Base-by-base conservation (phyloP, 129 eudicot species). In the Pittosporum tobira region DNA sequence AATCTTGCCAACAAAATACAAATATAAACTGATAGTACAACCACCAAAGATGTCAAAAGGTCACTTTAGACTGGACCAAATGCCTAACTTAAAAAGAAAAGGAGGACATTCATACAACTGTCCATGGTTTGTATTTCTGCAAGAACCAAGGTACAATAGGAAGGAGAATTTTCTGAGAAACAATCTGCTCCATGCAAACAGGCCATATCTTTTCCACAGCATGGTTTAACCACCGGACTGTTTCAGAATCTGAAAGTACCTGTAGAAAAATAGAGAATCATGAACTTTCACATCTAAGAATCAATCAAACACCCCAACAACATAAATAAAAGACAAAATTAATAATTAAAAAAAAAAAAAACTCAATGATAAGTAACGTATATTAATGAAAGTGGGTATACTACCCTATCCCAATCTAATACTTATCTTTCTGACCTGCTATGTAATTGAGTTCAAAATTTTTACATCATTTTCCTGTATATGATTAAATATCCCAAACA, bases 61-160 rank as follows among this genome's bases (percentile, higher is more conserved):
- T 18, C 49, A 2, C 21, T n/a, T 18, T 45, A 45, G 49, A 45
- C 23, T 45, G 49, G 49, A 45, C 13, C 22, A 18, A 45, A 45
- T 16, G 49, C 21, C 21, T 45, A 40, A 10, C 13, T 14, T 10
- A 0, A 30, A 2, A 3, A 56, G 10, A 15, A 19, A 55, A 52
- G 58, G 58, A 50, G 24, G 68, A 58, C 71, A 70, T 14, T 30
- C 88, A 48, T 85, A 91, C 98, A 72, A 71, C 94, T 14, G 90
- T 91, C 98, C 98, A 91, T 20, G 98, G 98, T 55, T 91, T 91
- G 74, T 86, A 91, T 71, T 91, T 91, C 54, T 91, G 79, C 79
- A 91, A 64, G 71, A 91, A 91, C 98, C 98, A 91, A 22, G 98
- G 98, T 29, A 91, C 51, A 4, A 91, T 91, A 16, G 95, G 87